These are phyloP conservation scores for Evansstolkia leycettana DNA, from an alignment of 495 filamentous ascomycete species.

Conservation along the genomic window DNA sequence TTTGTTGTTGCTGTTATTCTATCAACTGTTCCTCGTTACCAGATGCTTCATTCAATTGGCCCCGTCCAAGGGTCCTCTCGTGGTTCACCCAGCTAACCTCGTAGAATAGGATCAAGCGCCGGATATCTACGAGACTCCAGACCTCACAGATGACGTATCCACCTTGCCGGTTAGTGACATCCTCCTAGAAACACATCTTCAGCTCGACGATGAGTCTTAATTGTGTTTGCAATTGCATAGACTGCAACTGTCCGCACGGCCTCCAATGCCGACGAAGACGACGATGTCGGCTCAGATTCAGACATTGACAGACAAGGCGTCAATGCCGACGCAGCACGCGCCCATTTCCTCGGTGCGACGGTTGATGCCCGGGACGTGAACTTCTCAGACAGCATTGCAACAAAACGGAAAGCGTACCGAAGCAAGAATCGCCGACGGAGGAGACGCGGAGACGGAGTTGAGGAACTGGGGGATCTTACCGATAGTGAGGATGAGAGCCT, in stretches of 20 bases:
- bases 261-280: constrained; percentile 49
- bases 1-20: constrained; percentile 7
- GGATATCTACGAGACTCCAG: constrained; percentile 92
- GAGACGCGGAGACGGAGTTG: constrained; percentile 36
- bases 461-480: constrained; percentile 52
- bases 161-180: constrained; percentile 52
- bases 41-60: no score
- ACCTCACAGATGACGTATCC: constrained; percentile 75
- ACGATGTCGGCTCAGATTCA: constrained; percentile 36
- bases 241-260: constrained; percentile 52
- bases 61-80: no score
- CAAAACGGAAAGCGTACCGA: constrained; percentile 71
- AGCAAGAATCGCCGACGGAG: constrained; percentile 54
- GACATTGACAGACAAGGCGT: constrained; percentile 65
- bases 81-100: no score
- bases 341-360: constrained; percentile 59
- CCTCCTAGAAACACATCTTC: background rate
- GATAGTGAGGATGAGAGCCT: constrained; percentile 62
- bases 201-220: constrained; percentile 1
- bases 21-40: background rate
- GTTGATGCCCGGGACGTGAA: constrained; percentile 65
- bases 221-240: constrained; percentile 24
- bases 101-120: constrained; percentile 80
- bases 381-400: constrained; percentile 69
- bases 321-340: constrained; percentile 65